phyloP scores from a whole-genome alignment of 257 asterid species.

The Ilex asprella region DNA sequence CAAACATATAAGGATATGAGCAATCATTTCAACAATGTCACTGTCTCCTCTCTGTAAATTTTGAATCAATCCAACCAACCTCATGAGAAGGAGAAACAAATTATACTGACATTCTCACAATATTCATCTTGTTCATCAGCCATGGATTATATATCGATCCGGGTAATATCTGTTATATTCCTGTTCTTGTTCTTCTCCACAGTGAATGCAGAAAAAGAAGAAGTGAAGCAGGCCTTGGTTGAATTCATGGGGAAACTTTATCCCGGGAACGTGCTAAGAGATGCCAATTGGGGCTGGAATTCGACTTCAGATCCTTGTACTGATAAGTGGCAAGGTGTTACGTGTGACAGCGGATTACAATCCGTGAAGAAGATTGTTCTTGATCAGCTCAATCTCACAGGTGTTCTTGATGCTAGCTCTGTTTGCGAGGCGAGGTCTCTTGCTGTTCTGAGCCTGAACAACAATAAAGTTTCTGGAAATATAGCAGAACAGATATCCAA shows the following conservation, averaged over 20 bases:
- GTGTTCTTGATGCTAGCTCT: slow-evolving; percentile 40
- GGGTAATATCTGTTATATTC: slow-evolving; percentile 6
- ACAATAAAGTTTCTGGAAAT: slow-evolving; percentile 35
- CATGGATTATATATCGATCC: slow-evolving; percentile 4
- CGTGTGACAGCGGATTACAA: slow-evolving; percentile 22
- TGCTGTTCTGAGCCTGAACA: slow-evolving; percentile 48
- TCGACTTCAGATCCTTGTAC: slow-evolving; percentile 56
- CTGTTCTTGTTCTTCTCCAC: slow-evolving; percentile 16
- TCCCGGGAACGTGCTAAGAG: slow-evolving; percentile 22
- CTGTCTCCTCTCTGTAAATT: too few relatives aligned
- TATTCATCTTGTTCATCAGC: background rate
- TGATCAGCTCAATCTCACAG: slow-evolving; percentile 36
- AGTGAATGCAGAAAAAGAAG: slow-evolving; percentile 36
- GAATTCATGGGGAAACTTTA: slow-evolving; percentile 44
- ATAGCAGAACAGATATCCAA: slow-evolving; percentile 46
- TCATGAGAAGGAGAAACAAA: background rate
- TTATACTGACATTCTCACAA: background rate
- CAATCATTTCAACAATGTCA: too few relatives aligned
- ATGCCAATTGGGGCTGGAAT: slow-evolving; percentile 57
- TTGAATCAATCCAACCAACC: background rate
- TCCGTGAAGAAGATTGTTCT: slow-evolving; percentile 48
- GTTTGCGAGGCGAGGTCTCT: slow-evolving; percentile 37
- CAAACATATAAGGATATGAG: too few relatives aligned
- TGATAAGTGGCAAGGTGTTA: slow-evolving; percentile 50
- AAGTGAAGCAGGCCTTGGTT: slow-evolving; percentile 38